Base-by-base conservation (phyloP, 2,329 filamentous ascomycete species). In the Plectosphaerella sp. region DNA sequence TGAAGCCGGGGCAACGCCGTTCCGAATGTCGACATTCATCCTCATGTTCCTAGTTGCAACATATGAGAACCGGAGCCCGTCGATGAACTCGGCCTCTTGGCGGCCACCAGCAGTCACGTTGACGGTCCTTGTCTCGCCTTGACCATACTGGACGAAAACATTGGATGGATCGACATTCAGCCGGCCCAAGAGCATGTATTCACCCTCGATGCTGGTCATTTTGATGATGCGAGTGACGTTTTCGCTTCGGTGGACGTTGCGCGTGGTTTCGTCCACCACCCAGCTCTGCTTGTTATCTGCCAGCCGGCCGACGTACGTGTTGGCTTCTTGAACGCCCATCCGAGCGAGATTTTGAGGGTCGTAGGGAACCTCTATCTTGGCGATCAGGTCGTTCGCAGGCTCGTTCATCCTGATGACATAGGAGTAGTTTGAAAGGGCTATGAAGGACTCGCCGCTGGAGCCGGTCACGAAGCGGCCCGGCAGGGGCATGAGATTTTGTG, bases 71-170 rank as follows among this genome's bases (percentile, higher is more conserved):
- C 62, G 47, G 39, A 66, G 49, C 1, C 64, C 64, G 49, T 66
- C 62, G 22, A 64, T 52, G 47, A 63, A 64, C 35, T 67, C 62
- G 4, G 59, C 57, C 43, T 64, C 56, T 51, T 66, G 63, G 1
- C 54, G 35, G 11, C 57, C 58, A 2, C 62, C 62, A 10, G 54
- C 58, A 6, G 62, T 64, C 15, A 66, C 45, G 47, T 63, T 65
- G 10, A 62, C 63, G 2, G 63, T 67, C 10, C 63, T 56, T 1
- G 62, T 64, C 9, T 57, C 62, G 2, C 64, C 64, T 41, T 64
- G 59, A 1, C 66, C 65, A 49, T 66, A 67, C 33, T 67, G 64
- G n/a, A 67, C 57, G 52, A 67, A 67, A 15, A 66, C 62, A 39
- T 67, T 65, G 7, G 58, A 52, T 3, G 48, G 56, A 46, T 68